Evolutionary conservation across 169 alveolate species (phyloP).

Genomic region (Plasmodium malariae): DNA sequence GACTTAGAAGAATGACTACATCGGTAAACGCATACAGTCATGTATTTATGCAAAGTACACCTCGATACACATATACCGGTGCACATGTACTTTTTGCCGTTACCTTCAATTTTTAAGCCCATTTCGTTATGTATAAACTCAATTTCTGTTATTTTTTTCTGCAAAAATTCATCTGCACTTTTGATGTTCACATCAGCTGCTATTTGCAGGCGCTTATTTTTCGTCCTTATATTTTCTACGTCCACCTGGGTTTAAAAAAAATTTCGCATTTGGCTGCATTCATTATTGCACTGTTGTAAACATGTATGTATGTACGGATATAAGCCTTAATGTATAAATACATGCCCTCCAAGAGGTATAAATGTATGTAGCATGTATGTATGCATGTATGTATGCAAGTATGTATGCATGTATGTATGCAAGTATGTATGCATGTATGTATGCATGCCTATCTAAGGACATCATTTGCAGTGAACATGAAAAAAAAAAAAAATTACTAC

Average conservation of each 20-base stretch:
- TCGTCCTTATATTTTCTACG: conserved; percentile 32
- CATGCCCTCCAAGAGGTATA: too few species aligned
- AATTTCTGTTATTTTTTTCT: conserved; percentile 47
- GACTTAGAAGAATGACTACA: too few species aligned
- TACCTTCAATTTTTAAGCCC: conserved; percentile 49
- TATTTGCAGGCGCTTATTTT: conserved; percentile 47
- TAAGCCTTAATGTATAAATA: not conserved
- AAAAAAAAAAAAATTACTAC: not conserved
- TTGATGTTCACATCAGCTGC: conserved; percentile 53
- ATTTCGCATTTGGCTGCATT: not conserved
- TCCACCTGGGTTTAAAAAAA: not conserved
- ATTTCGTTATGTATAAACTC: conserved; percentile 27
- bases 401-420: not conserved
- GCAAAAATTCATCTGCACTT: conserved; percentile 63
- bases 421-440: not conserved
- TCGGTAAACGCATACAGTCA: too few species aligned
- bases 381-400: not conserved
- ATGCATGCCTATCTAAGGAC: not conserved
- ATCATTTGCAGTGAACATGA: too few species aligned
- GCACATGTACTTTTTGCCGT: not conserved
- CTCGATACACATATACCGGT: too few species aligned
- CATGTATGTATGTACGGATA: not conserved
- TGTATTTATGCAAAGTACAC: too few species aligned
- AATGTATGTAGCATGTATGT: not conserved
- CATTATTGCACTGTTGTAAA: too few species aligned